Evolutionary conservation across 2,329 filamentous ascomycete genomes (phyloP).

Genomic region (Daldinia eschscholtzii): DNA sequence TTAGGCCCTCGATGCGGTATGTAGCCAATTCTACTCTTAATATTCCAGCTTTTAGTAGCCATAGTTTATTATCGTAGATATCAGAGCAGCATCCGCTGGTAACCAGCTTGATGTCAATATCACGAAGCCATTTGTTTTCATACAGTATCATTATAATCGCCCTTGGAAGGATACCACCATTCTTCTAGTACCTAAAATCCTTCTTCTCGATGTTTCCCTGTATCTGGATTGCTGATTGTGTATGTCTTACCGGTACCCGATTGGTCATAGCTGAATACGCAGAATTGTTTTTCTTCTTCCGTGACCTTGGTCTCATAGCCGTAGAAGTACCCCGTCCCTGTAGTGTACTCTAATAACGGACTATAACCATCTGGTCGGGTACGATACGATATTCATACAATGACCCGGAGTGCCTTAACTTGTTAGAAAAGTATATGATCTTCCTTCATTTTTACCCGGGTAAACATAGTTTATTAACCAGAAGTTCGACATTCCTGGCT

Average conservation of each 20-base stretch:
- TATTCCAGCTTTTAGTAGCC: slow-evolving; percentile 54
- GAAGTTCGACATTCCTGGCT: neutral
- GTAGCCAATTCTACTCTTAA: slow-evolving; percentile 25
- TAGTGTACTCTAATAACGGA: slow-evolving; percentile 17
- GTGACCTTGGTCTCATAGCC: slow-evolving; percentile 59
- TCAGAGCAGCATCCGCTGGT: slow-evolving; percentile 96
- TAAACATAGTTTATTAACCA: slow-evolving; percentile 33
- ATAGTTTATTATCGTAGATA: slow-evolving; percentile 96
- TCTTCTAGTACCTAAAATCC: slow-evolving; percentile 43
- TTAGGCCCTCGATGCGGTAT: slow-evolving; percentile 17
- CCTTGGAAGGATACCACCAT: slow-evolving; percentile 92
- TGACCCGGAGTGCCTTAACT: slow-evolving; percentile 94
- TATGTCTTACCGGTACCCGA: slow-evolving; percentile 96
- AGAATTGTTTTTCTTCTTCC: slow-evolving; percentile 92
- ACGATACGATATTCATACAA: slow-evolving; percentile 96
- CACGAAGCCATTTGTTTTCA: slow-evolving; percentile 81
- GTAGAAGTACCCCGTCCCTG: slow-evolving; percentile 15
- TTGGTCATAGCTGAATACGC: slow-evolving; percentile 98
- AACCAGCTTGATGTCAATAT: slow-evolving; percentile 90
- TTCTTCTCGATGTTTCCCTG: slow-evolving; percentile 2
- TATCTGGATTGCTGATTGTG: slow-evolving; percentile 77
- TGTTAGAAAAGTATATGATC: slow-evolving; percentile 95
- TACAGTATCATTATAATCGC: slow-evolving; percentile 93
- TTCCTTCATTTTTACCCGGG: slow-evolving; percentile 55
- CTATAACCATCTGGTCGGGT: slow-evolving; percentile 73